Base-by-base conservation (phyloP, 306 rosid species). In the Vachellia collinsii region DNA sequence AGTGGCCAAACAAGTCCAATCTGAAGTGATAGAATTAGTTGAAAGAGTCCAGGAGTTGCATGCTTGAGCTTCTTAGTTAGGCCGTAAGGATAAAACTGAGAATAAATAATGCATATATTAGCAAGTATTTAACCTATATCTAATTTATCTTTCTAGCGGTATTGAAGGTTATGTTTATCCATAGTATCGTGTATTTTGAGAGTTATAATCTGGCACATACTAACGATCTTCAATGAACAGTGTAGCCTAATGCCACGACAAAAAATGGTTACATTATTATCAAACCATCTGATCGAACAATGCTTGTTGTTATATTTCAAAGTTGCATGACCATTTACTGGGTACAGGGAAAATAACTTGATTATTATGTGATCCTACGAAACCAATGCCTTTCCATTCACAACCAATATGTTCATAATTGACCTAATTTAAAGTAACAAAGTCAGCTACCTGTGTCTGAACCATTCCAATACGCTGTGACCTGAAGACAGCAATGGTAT, bases 401-500 rank as follows among this genome's bases (percentile, higher is more conserved):
- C 70, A 78, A 81, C 11, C 80, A 44, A 64, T 61, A 74, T 1
- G 77, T 68, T 61, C 76, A 54, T 44, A 23, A 68, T 41, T 70
- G 23, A 66, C 66, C 54, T 50, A 11, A 71, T 44, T 58, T 50
- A n/a, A 70, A 71, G 71, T 65, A 77, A 77, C 50, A 84, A 54
- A n/a, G 78, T 68, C 50, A 76, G 29, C 16, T 89, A 94, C 98
- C 96, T 77, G 88, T 5, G 97, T 93, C 86, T 95, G 98, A 68
- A 95, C 97, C 98, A 93, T 95, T 88, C 99, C 99, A 80, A 86
- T 88, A 74, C 97, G 92, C 84, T 95, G 97, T 80, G 97, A 92
- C 89, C 98, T 89, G 83, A 95, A 93, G 70, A 80, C 65, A 73
- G 89, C 75, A 85, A 93, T 22, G 42, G 99, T 93, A 74, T 86